phyloP scores from a whole-genome alignment of 106 monocot genomes.

The Dioscorea dumetorum region DNA sequence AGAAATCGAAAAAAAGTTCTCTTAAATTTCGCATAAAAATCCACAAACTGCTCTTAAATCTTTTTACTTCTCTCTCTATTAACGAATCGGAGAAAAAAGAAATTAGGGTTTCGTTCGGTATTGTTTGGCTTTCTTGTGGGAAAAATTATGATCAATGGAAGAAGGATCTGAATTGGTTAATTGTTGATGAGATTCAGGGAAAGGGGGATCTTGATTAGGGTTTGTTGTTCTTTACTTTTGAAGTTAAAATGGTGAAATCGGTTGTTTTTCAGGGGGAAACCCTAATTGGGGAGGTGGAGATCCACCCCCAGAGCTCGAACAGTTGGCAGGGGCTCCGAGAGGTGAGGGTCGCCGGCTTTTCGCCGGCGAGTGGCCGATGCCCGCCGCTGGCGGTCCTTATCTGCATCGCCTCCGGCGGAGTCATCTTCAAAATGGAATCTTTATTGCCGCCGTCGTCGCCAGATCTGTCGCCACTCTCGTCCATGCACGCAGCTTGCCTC shows the following conservation, averaged over 20 bases:
- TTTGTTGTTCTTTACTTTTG: too few relatives aligned
- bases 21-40: too few relatives aligned
- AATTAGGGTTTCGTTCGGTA: too few relatives aligned
- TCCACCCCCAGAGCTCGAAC: slow-evolving; percentile 40
- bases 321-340: slow-evolving; percentile 28
- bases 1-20: too few relatives aligned
- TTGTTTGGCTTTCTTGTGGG: too few relatives aligned
- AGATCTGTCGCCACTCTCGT: slow-evolving; percentile 41
- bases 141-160: too few relatives aligned
- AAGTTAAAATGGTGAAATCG: slow-evolving; percentile 50
- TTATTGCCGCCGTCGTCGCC: slow-evolving; percentile 20
- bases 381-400: slow-evolving; percentile 81
- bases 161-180: too few relatives aligned
- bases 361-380: slow-evolving; percentile 62
- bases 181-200: too few relatives aligned
- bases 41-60: too few relatives aligned
- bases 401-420: slow-evolving; percentile 60
- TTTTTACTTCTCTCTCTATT: too few relatives aligned
- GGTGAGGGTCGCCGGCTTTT: slow-evolving; percentile 60
- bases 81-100: too few relatives aligned
- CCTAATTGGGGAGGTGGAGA: slow-evolving; percentile 63
- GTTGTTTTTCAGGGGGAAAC: slow-evolving; percentile 56
- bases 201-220: too few relatives aligned
- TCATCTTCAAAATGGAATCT: slow-evolving; percentile 81
- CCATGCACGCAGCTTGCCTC: slow-evolving; percentile 71